Evolutionary conservation across 208 protist species (phyloP), one percentile per base, ranked within the genome.

Genomic region (Acanthamoeba castellanii): DNA sequence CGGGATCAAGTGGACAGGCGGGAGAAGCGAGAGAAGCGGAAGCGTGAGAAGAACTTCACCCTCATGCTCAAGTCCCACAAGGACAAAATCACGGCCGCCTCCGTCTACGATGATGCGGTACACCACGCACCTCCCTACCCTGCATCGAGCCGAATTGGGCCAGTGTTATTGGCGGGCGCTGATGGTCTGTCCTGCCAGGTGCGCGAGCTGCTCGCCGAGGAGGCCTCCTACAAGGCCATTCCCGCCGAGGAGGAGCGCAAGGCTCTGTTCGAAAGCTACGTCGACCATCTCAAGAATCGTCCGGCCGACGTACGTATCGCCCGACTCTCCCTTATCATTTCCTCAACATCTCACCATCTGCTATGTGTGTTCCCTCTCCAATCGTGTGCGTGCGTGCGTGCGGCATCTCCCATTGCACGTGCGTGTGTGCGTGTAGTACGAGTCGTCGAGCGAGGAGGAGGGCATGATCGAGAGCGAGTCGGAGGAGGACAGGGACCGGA

Each of bases 391-490:
- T 3, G 37, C 37, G 37, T 42, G 37, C 55, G 55, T 61, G 55
- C 11, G 55, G 1, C 55, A n/a, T 57, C 11, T 20, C 52, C 52
- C 52, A 20, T 57, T 57, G 52, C n/a, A n/a, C n/a, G 16, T 13
- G 20, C 6, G 55, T 61, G 11, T 13, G 20, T 22, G 55, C 7
- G 11, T 13, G 55, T 61, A 78, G 70, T 30, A 78, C 37, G 70
- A 78, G 22, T 78, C 70, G 37, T 78, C 70, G 70, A 78, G 70
- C 37, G 70, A 78, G 30, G 70, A 78, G 30, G 70, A 78, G 70
- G 70, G 30, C 8, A 72, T 72, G 70, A n/a, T 30, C 13, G 70
- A 78, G 30, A 78, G 70, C 14, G 70, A 30, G 32, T 78, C 70
- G 8, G 70, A 78, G 22, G 70, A 78, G 16, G 37, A 78, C 22